These are phyloP conservation scores for Plasmodium coatneyi DNA, from an alignment of 169 alveolate genomes.

Conservation along the genomic window DNA sequence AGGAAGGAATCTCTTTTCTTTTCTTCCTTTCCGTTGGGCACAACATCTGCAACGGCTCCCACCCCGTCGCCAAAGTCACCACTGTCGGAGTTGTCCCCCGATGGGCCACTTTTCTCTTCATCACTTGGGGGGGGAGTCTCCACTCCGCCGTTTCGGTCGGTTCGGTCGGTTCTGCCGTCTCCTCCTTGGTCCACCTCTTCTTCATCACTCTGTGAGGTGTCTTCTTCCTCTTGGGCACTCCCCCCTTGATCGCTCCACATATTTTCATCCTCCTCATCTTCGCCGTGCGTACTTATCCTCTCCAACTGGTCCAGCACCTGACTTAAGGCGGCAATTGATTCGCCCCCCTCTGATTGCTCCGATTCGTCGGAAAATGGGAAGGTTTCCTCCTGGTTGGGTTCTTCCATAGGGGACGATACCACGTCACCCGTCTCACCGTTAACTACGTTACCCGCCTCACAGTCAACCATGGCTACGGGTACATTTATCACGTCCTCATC, in stretches of 20 bases:
- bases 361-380: constrained; percentile 53
- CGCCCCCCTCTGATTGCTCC: constrained; percentile 15
- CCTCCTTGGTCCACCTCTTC: neutral
- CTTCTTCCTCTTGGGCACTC: neutral
- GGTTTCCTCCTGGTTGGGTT: neutral
- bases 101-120: neutral
- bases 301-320: constrained; percentile 1
- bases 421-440: neutral
- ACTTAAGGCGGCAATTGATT: neutral
- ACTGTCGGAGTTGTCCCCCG: neutral
- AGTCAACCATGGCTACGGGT: neutral
- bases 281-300: neutral
- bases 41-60: neutral
- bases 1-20: neutral
- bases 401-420: neutral
- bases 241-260: neutral
- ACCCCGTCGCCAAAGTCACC: neutral
- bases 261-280: constrained; percentile 1
- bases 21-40: neutral
- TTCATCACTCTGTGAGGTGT: neutral
- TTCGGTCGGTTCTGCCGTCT: neutral
- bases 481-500: neutral
- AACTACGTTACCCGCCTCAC: neutral
- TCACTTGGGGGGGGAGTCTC: neutral
- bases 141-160: neutral